Evolutionary conservation across 2,329 filamentous ascomycete genomes (phyloP), one percentile per base, ranked within the genome.

Genomic region (Diaporthe amygdali): DNA sequence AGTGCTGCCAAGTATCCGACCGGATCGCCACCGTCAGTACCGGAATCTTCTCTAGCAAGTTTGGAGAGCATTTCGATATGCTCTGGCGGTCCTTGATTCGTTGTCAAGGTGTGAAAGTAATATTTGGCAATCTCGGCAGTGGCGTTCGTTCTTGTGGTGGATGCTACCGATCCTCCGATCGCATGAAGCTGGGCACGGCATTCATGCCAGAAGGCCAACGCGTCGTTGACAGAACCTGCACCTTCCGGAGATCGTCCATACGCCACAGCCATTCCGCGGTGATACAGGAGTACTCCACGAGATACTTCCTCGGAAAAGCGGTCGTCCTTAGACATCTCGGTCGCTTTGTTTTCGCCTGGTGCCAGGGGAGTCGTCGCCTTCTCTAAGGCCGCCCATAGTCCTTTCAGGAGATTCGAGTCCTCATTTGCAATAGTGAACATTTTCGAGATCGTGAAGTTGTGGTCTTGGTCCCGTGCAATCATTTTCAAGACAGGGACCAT

Each of bases 201-300:
- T 46, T 46, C 44, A n/a, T n/a, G n/a, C 44, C 20, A 46, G 17
- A 46, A 9, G 7, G 20, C n/a, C 44, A 46, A 14, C 9, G 44
- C 44, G 17, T 14, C 27, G 30, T 47, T 17, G 17, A 47, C 15
- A 6, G 25, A n/a, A 14, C 20, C 44, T 15, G 30, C 34, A 30
- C 20, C 15, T 5, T 10, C n/a, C 2, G 27, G 15, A 20, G 32
- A 37, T 2, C 25, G 25, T 10, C 9, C 15, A 7, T 69, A 41
- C 10, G 55, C 47, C 44, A 51, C 22, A 14, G 68, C 74, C 14
- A 74, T 41, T 37, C 72, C 74, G 17, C 72, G 66, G 34, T 73
- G 39, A 49, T 74, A 76, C 9, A 71, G 25, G 15, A 66, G 44
- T 2, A 66, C 61, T 22, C 75, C 75, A 76, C 55, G 27, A 71